Base-by-base conservation (phyloP, 23 red algal species). In the Chondrus crispus region DNA sequence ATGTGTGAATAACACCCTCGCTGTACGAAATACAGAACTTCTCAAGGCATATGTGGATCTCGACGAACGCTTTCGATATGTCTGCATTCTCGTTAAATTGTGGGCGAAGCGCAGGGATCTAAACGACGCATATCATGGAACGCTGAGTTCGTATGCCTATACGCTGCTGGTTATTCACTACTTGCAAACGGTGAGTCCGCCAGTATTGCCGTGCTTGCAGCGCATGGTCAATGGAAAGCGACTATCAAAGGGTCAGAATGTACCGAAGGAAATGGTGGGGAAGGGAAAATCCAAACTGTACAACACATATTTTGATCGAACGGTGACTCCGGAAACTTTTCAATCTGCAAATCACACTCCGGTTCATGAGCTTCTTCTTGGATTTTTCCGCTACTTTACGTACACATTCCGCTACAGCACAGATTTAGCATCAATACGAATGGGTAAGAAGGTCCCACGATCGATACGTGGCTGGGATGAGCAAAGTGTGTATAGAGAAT, bases 111-210 rank as follows among this genome's bases (percentile, higher is more conserved):
- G 74, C 32, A 93, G 97, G 5, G 95, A 85, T 42, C 66, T 99
- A 26, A 99, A 99, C 79, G 91, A 99, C 68, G 88, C 97, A 1
- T 99, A 95, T 79, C 81, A 91, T 43, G 97, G 97, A 19, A 99
- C 97, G 38, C 89, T 99, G 57, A 99, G 97, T 76, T 96, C 93
- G 19, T 99, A 99, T 68, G 89, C 97, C 2, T 99, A 96, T 38
- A 90, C 94, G 30, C 68, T 99, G 37, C 49, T 99, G 81, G 74
- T 96, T 18, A 92, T 99, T 69, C 91, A 94, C 35, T 99, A 88
- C 81, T 62, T 99, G 28, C 93, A 95, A 68, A 68, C 80, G 9
- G 33, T 92, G 4, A 41, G 82, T 8, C 86, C 68, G 49, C 93
- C 96, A 20, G 81, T 99, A 1, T 75, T 99, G 53, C 97, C 97